Evolutionary conservation across 164 flowering plant genomes (phyloP).

Genomic region (Dillenia suffruticosa): DNA sequence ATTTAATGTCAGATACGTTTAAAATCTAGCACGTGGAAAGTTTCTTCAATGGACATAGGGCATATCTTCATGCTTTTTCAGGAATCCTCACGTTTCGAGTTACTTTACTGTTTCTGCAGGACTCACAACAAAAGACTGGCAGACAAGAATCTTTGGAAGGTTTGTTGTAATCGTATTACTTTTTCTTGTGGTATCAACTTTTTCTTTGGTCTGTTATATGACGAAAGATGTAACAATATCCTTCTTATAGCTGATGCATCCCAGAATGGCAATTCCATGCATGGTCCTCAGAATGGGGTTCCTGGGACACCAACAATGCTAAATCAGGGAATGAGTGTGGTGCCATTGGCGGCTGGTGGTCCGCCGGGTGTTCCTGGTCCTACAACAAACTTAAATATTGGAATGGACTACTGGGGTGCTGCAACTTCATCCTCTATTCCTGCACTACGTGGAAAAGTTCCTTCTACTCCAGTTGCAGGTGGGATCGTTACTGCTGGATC

Average conservation of each 20-base stretch:
- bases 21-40: too few relatives aligned
- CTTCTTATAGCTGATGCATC: slow-evolving; percentile 52
- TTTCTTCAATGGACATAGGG: too few relatives aligned
- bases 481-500: slow-evolving; percentile 60
- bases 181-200: background rate
- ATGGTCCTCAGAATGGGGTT: slow-evolving; percentile 26
- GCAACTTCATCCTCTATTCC: slow-evolving; percentile 52
- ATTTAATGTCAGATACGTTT: too few relatives aligned
- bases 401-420: slow-evolving; percentile 96
- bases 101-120: slow-evolving; percentile 34
- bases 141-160: slow-evolving; percentile 69
- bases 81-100: too few relatives aligned
- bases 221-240: background rate
- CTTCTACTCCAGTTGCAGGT: slow-evolving; percentile 56
- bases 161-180: slow-evolving; percentile 16
- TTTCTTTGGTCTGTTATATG: background rate
- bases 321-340: slow-evolving; percentile 47
- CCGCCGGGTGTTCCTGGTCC: slow-evolving; percentile 74
- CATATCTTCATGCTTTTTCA: too few relatives aligned
- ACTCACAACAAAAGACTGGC: slow-evolving; percentile 62
- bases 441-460: slow-evolving; percentile 61
- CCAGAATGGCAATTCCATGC: slow-evolving; percentile 52
- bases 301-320: slow-evolving; percentile 39
- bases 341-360: slow-evolving; percentile 49
- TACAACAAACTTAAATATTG: slow-evolving; percentile 86